Conservation (phyloP, 495 filamentous ascomycete genomes). For the Sporormia fimetaria region DNA sequence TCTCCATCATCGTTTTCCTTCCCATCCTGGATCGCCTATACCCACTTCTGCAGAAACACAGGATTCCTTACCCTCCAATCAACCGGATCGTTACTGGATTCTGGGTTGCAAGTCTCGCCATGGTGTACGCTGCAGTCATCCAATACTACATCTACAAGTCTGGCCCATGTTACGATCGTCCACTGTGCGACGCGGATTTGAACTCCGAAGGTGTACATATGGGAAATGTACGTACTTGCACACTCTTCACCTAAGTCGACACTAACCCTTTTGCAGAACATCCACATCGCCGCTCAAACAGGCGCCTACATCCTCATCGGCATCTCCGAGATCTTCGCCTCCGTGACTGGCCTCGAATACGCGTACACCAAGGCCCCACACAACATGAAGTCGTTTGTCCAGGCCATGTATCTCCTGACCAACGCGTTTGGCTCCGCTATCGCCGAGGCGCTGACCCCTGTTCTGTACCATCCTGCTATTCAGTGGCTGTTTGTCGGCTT, state of each 20-base stretch:
- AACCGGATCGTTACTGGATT: slow-evolving; percentile 67
- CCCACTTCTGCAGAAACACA: slow-evolving; percentile 50
- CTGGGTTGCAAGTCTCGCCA: slow-evolving; percentile 50
- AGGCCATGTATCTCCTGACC: slow-evolving; percentile 52
- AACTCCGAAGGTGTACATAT: slow-evolving; percentile 10
- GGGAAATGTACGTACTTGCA: slow-evolving; percentile 19
- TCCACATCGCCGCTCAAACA: slow-evolving; percentile 36
- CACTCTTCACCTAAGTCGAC: slow-evolving; percentile 18
- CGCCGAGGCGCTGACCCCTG: slow-evolving; percentile 45
- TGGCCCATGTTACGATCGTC: slow-evolving; percentile 36
- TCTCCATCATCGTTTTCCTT: slow-evolving; percentile 61
- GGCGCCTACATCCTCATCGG: slow-evolving; percentile 45
- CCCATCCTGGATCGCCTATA: slow-evolving; percentile 62
- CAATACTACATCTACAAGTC: slow-evolving; percentile 61
- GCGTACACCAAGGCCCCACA: slow-evolving; percentile 60
- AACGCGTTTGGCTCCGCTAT: slow-evolving; percentile 39
- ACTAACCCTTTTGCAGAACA: slow-evolving; percentile 5
- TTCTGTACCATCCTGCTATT: slow-evolving; percentile 50
- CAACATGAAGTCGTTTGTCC: slow-evolving; percentile 58
- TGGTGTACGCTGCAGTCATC: slow-evolving; percentile 54
- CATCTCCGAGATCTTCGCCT: slow-evolving; percentile 57
- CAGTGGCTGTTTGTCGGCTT: slow-evolving; percentile 37
- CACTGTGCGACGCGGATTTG: slow-evolving; percentile 22
- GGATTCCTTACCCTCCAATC: slow-evolving; percentile 58
- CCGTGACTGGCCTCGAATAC: slow-evolving; percentile 60